These are phyloP conservation scores for Termitomyces sp. DNA, from an alignment of 768 basidiomycete genomes.

Conservation along the genomic window DNA sequence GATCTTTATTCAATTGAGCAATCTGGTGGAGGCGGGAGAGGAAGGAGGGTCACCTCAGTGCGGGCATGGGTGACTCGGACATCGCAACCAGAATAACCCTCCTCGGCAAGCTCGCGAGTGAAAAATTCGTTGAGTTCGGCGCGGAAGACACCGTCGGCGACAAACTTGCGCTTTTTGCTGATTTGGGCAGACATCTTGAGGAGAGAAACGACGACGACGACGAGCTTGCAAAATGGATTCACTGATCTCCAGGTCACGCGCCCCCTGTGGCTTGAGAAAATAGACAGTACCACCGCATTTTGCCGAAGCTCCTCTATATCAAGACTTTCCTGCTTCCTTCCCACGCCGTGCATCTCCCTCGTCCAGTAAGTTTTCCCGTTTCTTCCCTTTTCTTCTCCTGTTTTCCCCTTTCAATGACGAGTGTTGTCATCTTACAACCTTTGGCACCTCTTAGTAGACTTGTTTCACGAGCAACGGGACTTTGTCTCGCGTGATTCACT, in stretches of 20 bases:
- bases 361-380: constrained; percentile 7
- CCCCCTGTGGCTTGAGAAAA: constrained; percentile 22
- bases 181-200: constrained; percentile 78
- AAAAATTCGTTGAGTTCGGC: constrained; percentile 99
- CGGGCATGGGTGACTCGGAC: constrained; percentile 99
- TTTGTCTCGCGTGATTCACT: constrained; percentile 51
- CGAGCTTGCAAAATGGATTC: constrained; percentile 6
- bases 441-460: constrained; percentile 95
- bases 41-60: constrained; percentile 66
- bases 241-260: constrained; percentile 7
- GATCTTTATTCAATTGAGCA: constrained; percentile 51
- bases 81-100: constrained; percentile 99
- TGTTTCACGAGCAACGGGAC: constrained; percentile 36
- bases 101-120: constrained; percentile 95
- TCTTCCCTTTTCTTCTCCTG: neutral
- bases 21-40: neutral
- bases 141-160: constrained; percentile 98
- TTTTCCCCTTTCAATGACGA: constrained; percentile 56
- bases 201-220: constrained; percentile 5
- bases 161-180: constrained; percentile 99
- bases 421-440: constrained; percentile 69
- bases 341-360: neutral
- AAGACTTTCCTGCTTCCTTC: neutral
- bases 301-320: constrained; percentile 18
- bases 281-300: constrained; percentile 23